phyloP scores from a whole-genome alignment of 176 grass and related monocot species.

The Secale cereale region DNA sequence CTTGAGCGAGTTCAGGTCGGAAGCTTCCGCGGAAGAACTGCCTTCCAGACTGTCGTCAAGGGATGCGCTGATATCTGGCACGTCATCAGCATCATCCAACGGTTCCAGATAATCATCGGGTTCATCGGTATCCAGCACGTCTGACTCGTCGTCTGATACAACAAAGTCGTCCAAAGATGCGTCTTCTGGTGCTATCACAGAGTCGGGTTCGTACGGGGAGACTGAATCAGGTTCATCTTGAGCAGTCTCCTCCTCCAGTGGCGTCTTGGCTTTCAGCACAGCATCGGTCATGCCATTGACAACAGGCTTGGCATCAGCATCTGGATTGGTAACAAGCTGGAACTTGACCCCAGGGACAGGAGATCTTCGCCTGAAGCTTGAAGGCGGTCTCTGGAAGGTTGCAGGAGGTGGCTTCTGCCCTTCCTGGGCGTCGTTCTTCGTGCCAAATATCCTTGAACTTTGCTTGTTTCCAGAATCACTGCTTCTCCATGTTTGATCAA shows the following conservation, averaged over 20 bases:
- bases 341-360: conserved; percentile 67
- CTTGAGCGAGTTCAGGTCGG: conserved; percentile 54
- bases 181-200: conserved; percentile 23
- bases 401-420: conserved; percentile 27
- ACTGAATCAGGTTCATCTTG: conserved; percentile 7
- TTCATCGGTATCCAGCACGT: conserved; percentile 24
- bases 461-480: conserved; percentile 48
- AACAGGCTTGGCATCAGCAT: not conserved
- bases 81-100: conserved; percentile 23
- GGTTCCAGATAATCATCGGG: conserved; percentile 8
- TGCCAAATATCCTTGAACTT: conserved; percentile 25
- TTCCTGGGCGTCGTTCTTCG: conserved; percentile 34
- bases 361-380: conserved; percentile 52
- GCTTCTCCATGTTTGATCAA: conserved; percentile 36
- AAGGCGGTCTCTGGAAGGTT: conserved; percentile 34
- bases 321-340: conserved; percentile 39
- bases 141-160: conserved; percentile 36
- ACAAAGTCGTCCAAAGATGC: conserved; percentile 23
- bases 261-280: conserved; percentile 1
- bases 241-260: conserved; percentile 31
- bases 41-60: conserved; percentile 4
- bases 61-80: not conserved
- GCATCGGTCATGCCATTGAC: conserved; percentile 1
- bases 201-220: conserved; percentile 25
- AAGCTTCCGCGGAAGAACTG: conserved; percentile 1